Evolutionary conservation across 805 yeast genomes (phyloP).

Genomic region (Candida vaughaniae): DNA sequence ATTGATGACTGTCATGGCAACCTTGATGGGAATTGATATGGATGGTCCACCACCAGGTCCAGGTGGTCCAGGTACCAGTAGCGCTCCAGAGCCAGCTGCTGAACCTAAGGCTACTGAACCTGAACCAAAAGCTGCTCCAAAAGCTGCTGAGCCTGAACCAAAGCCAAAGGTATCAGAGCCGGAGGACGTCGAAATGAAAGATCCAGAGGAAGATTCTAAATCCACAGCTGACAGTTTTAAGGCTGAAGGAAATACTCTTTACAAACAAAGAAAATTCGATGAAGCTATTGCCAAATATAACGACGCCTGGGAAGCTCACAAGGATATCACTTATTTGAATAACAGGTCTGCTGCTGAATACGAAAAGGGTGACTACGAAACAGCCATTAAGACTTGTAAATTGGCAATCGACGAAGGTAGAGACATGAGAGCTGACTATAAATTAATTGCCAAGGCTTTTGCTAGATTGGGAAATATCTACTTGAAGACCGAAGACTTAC

Average conservation of each 20-base stretch:
- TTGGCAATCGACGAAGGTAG: slow-evolving; percentile 88
- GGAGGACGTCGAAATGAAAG: slow-evolving; percentile 40
- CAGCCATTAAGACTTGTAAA: slow-evolving; percentile 78
- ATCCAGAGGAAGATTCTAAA: slow-evolving; percentile 34
- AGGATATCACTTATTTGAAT: slow-evolving; percentile 90
- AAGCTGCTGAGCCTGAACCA: slow-evolving; percentile 11
- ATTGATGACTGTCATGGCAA: slow-evolving; percentile 83
- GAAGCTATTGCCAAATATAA: slow-evolving; percentile 87
- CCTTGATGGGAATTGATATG: slow-evolving; percentile 79
- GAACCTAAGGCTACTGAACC: slow-evolving; percentile 17
- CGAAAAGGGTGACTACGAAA: slow-evolving; percentile 90
- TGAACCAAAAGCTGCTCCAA: slow-evolving; percentile 16
- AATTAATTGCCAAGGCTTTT: slow-evolving; percentile 85
- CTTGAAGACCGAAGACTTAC: slow-evolving; percentile 69
- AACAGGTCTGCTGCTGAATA: slow-evolving; percentile 97
- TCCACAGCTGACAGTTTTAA: slow-evolving; percentile 67
- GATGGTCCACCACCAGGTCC: slow-evolving; percentile 37
- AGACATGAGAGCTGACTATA: slow-evolving; percentile 88
- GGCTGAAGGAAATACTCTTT: slow-evolving; percentile 80
- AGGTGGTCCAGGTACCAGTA: slow-evolving; percentile 15
- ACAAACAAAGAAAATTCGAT: slow-evolving; percentile 85
- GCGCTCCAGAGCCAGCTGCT: slow-evolving; percentile 16
- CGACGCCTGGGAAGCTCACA: slow-evolving; percentile 76
- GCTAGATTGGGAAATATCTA: slow-evolving; percentile 87
- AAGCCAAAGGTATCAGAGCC: slow-evolving; percentile 18